Base-by-base conservation (phyloP, 139 green algal species). In the Tetradesmus lagerheimii region DNA sequence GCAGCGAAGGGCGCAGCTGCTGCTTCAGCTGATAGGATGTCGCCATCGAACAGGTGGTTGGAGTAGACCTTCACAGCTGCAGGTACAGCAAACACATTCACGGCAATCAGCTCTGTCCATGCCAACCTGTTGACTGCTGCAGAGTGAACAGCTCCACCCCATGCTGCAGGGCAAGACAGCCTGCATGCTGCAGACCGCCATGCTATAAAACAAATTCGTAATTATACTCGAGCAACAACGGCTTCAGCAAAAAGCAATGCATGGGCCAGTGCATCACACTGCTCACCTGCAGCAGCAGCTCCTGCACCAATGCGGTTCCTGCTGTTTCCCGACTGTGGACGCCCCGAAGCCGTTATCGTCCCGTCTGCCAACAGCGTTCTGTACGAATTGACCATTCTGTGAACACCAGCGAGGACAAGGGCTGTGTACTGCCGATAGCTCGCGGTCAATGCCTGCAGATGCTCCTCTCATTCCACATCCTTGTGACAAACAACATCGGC, bases 1-100 rank as follows among this genome's bases (percentile, higher is more conserved):
- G 45, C 45, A 31, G 45, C 39, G 11, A 29, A 45, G 15, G 75
- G 35, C 14, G 62, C 38, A 27, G 41, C n/a, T 35, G 53, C 71
- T 31, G 41, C 25, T 41, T 91, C 41, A 35, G 15, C 80, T 18
- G 80, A 80, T 9, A 91, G 47, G n/a, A 91, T 83, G 47, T 91
- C 88, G 9, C 88, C 88, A 47, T 85, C 88, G 38, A 78, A 91
- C 79, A 91, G 53, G 41, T 75, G 76, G 79, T 91, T 91, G n/a
- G 62, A 50, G 37, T 84, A 91, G 1, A 88, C 25, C 35, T 84
- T 90, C 15, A 90, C 34, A 43, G 38, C 86, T 82, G 37, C 64
- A 89, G 25, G 35, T 76, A 62, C 47, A 62, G 4, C 8, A 16
- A 62, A 14, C 47, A 62, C 8, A 18, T 16, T 16, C 47, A 11